Percentiles rank a stretch among this genome's conserved stretches.
These are phyloP conservation scores for Quercus phellos DNA, from an alignment of 331 rosid genomes.

Conservation along the genomic window DNA sequence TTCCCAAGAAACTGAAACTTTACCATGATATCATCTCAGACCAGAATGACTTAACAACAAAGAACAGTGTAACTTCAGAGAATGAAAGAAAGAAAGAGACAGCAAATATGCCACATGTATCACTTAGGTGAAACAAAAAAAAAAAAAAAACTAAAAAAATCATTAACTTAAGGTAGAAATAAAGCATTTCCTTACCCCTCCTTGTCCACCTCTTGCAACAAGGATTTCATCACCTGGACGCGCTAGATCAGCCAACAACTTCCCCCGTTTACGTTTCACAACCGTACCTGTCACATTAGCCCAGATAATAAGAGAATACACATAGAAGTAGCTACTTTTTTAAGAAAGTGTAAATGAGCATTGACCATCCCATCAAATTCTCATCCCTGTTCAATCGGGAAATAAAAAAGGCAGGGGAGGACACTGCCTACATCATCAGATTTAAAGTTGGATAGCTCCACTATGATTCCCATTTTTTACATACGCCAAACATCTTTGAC, in stretches of 20 bases:
- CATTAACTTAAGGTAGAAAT: not conserved
- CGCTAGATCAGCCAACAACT: slow-evolving; percentile 73
- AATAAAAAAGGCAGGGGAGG: not conserved
- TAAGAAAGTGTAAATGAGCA: not conserved
- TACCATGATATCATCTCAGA: not conserved
- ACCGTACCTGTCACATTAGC: slow-evolving; percentile 64
- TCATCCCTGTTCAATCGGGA: not conserved
- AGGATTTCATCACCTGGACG: slow-evolving; percentile 77
- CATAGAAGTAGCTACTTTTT: not conserved
- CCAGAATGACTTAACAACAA: not conserved
- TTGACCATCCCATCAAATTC: not conserved
- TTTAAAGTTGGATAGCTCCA: not conserved
- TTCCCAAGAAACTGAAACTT: not conserved
- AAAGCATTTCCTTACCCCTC: slow-evolving; percentile 64
- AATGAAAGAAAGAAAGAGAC: not conserved
- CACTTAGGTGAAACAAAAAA: not conserved
- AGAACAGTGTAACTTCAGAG: not conserved
- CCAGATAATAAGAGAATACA: not conserved
- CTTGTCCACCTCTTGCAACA: slow-evolving; percentile 94
- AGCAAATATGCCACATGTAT: not conserved
- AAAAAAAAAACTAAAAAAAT: too few relatives aligned
- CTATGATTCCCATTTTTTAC: not conserved
- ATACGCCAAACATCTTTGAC: not conserved
- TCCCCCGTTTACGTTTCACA: slow-evolving; percentile 81
- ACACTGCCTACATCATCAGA: not conserved